Base-by-base conservation (phyloP, 768 basidiomycete genomes). In the Psilocybe tampanensis region DNA sequence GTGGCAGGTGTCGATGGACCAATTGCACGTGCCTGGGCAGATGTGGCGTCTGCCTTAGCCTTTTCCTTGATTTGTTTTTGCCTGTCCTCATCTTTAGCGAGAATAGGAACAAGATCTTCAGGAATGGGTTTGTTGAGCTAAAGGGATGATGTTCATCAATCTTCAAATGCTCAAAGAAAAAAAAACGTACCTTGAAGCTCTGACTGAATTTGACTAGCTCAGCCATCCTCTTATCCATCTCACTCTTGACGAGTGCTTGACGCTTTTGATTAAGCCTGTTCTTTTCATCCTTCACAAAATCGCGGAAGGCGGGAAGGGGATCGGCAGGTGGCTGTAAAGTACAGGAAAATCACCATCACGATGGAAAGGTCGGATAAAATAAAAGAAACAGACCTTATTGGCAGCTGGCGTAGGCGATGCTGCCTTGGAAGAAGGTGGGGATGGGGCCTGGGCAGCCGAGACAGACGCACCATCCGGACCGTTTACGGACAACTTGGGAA, bases 101-200 rank as follows among this genome's bases (percentile, higher is more conserved):
- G 76, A 66, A 98, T 95, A 2, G 90, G 83, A 17, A 98, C 89
- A 50, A 98, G 83, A 68, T 98, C 96, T 24, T 94, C 92, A 13
- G 96, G 95, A 61, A 98, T 95, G 17, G 93, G 94, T 69, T 94
- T 90, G 70, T 95, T 96, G 48, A 96, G 84, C 93, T 95, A 44
- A 7, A 32, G 29, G 9, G 4, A 29, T 29, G 29, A 5, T 9
- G 9, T 29, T 29, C 29, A 29, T 29, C 29, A 39, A 54, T 43
- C 47, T 24, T 18, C 15, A 33, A 49, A 18, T 49, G 17, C 13
- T 53, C 17, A 12, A 48, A 43, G 19, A 21, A 41, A 19, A 42
- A 60, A 48, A 12, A n/a, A 64, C 80, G 44, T 44, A 95, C 95
- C 85, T 97, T 96, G 87, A 99, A 99, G 63, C 74, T 89, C 72